Evolutionary conservation across 2,329 filamentous ascomycete genomes (phyloP), one percentile per base, ranked within the genome.

Genomic region (Fusarium redolens): DNA sequence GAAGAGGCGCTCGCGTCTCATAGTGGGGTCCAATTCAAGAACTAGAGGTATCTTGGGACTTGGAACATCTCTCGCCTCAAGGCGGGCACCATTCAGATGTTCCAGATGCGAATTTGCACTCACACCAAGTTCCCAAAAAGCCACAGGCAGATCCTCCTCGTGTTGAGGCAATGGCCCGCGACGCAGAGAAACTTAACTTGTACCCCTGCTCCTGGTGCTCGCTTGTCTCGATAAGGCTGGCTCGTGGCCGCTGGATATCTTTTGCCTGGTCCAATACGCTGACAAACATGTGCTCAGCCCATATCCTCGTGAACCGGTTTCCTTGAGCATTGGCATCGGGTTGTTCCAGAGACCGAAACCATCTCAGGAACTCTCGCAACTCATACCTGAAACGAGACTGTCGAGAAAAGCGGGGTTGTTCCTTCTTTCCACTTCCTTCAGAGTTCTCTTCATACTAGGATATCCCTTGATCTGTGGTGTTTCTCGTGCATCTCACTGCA

Each of bases 61-160:
- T 50, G 30, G 59, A 72, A 62, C 71, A 52, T 56, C 60, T 65
- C 54, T 62, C 38, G 60, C 65, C 63, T 57, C 67, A 73, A 77
- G 72, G 71, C 74, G 69, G 76, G 74, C 78, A 75, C 71, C 77
- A 77, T 77, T 77, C 74, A 78, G 52, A 75, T 69, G 68, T 69
- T 73, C 60, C 48, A 71, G 51, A 75, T 65, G 73, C 65, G 64
- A 73, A 69, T 72, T 74, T 73, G 59, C 69, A 73, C 58, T 60
- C 64, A 54, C 71, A 63, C 65, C 67, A 65, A 67, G 52, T 55
- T 57, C 22, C 52, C 38, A 54, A 56, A 69, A 69, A 74, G 71
- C 65, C 64, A 70, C 59, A 68, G 45, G 67, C 57, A 75, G 71
- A 77, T 76, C 71, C 69, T 71, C 62, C 65, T 73, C 75, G 69